Evolutionary conservation across 441 rosid species (phyloP), one percentile per base, ranked within the genome.

Genomic region (Eutrema salsugineum): DNA sequence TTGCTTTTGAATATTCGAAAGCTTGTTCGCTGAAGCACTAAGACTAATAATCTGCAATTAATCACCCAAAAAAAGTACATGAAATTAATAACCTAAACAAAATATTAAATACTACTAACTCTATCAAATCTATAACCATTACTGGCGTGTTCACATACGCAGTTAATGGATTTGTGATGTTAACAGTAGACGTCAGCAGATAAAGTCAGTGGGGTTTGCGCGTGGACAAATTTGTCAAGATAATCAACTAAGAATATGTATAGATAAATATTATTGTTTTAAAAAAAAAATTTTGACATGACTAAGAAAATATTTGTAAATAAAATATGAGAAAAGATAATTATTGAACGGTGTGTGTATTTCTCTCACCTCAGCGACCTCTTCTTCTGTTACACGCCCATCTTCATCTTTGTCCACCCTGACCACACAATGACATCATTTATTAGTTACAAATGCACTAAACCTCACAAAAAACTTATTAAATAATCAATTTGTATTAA

Each of bases 21-120:
- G 87, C 83, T 87, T 90, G 86, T 94, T 94, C 14, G 99, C 95
- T 14, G 99, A 94, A 59, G 99, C 99, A 83, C 99, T 94, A 3
- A 90, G 82, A 44, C 75, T 77, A 42, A 94, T 94, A 76, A 94
- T 87, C 99, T 94, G 65, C 74, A 71, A 36, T 49, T 57, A 72
- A 68, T 35, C 51, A 40, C 57, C 75, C 51, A 49, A 17, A 68
- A 38, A 42, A 60, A 38, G 9, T 63, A 9, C 14, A 24, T 56
- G 20, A 56, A 11, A 56, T 59, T 53, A 68, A 43, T 44, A 62
- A 64, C 51, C 39, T 57, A 60, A 65, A 28, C 66, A 2, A 42
- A 50, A 68, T 66, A 50, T 20, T 40, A 36, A 66, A 15, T 22
- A 24, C 49, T 8, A 59, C n/a, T n/a, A n/a, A n/a, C 8, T 35